Evolutionary conservation across 768 basidiomycete genomes (phyloP).

Genomic region (Strobilomyces confusus): DNA sequence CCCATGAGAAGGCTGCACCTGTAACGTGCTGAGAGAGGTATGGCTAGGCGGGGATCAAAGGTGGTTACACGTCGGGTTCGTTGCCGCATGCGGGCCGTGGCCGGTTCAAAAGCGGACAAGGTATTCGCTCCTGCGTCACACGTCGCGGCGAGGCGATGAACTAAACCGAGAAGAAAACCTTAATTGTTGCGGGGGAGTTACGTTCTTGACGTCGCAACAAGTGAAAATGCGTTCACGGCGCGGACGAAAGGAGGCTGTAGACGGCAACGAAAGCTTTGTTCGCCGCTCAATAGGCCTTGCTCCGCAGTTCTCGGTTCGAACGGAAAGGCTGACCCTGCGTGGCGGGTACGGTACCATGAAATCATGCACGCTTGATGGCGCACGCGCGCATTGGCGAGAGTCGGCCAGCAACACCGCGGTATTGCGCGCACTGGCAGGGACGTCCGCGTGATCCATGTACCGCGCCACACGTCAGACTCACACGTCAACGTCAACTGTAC

Average conservation of each 20-base stretch:
- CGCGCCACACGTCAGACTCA: too few relatives aligned
- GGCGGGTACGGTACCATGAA: neutral
- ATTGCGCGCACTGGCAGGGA: too few relatives aligned
- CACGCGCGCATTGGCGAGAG: too few relatives aligned
- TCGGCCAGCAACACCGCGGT: too few relatives aligned
- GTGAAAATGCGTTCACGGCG: slow-evolving; percentile 9
- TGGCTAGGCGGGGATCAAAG: slow-evolving; percentile 13
- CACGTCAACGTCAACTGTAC: too few relatives aligned
- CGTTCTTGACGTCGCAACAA: slow-evolving; percentile 21
- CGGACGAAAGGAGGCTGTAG: slow-evolving; percentile 21
- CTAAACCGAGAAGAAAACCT: slow-evolving; percentile 10
- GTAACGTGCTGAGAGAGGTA: neutral
- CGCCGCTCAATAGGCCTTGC: slow-evolving; percentile 22
- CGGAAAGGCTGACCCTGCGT: neutral
- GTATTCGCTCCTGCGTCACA: neutral
- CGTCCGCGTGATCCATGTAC: too few relatives aligned
- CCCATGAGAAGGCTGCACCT: neutral
- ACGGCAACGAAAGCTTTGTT: slow-evolving; percentile 8
- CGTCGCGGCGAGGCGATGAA: slow-evolving; percentile 9
- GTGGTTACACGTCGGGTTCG: neutral
- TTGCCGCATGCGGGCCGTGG: neutral
- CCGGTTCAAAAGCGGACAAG: neutral
- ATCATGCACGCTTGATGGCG: too few relatives aligned
- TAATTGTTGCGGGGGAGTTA: slow-evolving; percentile 19
- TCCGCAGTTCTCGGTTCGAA: slow-evolving; percentile 24